These are phyloP conservation scores for Kluyveromyces starmeri DNA, from an alignment of 805 yeast genomes.

Conservation along the genomic window DNA sequence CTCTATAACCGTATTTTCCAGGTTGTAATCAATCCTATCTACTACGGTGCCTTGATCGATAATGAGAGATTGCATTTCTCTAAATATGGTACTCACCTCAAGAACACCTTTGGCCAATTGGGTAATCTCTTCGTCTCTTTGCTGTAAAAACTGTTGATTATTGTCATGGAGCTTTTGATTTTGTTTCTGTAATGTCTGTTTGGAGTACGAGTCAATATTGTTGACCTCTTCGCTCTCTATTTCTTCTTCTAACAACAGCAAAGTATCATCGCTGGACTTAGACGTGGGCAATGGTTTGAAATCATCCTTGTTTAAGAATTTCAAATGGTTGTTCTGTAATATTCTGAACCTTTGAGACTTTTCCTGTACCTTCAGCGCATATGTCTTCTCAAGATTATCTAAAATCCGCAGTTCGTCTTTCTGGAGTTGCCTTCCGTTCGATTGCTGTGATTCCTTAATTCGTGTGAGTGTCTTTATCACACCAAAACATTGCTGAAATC, in stretches of 20 bases:
- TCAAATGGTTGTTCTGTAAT: slow-evolving; percentile 81
- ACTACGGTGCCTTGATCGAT: slow-evolving; percentile 93
- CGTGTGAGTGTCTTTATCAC: slow-evolving; percentile 59
- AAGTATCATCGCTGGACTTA: slow-evolving; percentile 16
- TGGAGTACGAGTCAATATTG: slow-evolving; percentile 33
- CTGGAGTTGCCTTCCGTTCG: slow-evolving; percentile 29
- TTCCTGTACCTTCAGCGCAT: slow-evolving; percentile 79
- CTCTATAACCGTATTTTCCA: slow-evolving; percentile 70
- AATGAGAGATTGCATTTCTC: slow-evolving; percentile 83
- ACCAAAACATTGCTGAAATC: slow-evolving; percentile 71
- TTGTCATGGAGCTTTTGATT: slow-evolving; percentile 17
- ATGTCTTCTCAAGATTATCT: slow-evolving; percentile 70
- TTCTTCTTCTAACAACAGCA: slow-evolving; percentile 26
- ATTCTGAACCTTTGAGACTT: slow-evolving; percentile 71
- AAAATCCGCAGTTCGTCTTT: slow-evolving; percentile 53
- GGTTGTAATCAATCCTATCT: slow-evolving; percentile 89
- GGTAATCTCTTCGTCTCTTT: slow-evolving; percentile 83
- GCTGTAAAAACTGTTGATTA: slow-evolving; percentile 28
- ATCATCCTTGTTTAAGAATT: slow-evolving; percentile 74
- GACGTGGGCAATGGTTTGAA: slow-evolving; percentile 37
- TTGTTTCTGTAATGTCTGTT: slow-evolving; percentile 23
- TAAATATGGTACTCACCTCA: slow-evolving; percentile 87
- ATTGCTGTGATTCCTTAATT: slow-evolving; percentile 30
- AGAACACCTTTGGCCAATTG: slow-evolving; percentile 89
- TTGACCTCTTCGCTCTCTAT: slow-evolving; percentile 28